Evolutionary conservation across 2,329 filamentous ascomycete species (phyloP).

Genomic region (Xenoacremonium recifei): DNA sequence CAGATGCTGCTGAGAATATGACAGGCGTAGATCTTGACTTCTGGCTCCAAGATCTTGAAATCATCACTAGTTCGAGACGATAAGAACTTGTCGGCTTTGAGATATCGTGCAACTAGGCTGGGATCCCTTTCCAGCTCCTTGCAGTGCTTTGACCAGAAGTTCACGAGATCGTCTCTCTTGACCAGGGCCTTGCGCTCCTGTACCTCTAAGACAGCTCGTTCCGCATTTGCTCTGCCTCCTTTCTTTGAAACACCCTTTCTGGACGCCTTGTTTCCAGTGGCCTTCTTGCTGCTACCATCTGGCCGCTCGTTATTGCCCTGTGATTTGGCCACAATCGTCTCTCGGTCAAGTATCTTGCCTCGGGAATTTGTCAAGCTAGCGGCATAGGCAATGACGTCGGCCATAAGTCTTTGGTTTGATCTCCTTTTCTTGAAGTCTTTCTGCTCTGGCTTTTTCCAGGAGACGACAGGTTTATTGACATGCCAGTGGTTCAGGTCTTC

Average conservation of each 20-base stretch:
- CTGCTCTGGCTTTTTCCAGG: slow-evolving; percentile 30
- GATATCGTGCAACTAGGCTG: slow-evolving; percentile 43
- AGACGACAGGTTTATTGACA: slow-evolving; percentile 52
- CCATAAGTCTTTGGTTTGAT: slow-evolving; percentile 63
- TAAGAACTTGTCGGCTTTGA: slow-evolving; percentile 48
- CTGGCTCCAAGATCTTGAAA: slow-evolving; percentile 26
- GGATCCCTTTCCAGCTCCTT: slow-evolving; percentile 45
- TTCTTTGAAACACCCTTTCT: slow-evolving; percentile 24
- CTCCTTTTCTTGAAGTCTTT: slow-evolving; percentile 34
- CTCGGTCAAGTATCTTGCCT: slow-evolving; percentile 62
- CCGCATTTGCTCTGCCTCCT: slow-evolving; percentile 37
- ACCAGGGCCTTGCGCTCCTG: slow-evolving; percentile 32
- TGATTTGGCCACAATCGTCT: slow-evolving; percentile 55
- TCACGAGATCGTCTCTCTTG: slow-evolving; percentile 30
- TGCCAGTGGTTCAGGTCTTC: slow-evolving; percentile 61
- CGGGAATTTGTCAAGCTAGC: slow-evolving; percentile 65
- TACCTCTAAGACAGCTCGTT: slow-evolving; percentile 31
- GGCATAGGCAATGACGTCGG: slow-evolving; percentile 66
- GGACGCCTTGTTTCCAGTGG: slow-evolving; percentile 6
- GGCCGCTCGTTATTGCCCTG: neutral
- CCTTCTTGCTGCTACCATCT: no score
- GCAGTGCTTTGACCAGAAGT: slow-evolving; percentile 44
- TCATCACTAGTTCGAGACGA: slow-evolving; percentile 35
- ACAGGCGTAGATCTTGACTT: slow-evolving; percentile 36
- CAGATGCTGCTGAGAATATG: slow-evolving; percentile 26